These are phyloP conservation scores for Phoenix dactylifera DNA, from an alignment of 176 grass and related monocot genomes.

Conservation along the genomic window DNA sequence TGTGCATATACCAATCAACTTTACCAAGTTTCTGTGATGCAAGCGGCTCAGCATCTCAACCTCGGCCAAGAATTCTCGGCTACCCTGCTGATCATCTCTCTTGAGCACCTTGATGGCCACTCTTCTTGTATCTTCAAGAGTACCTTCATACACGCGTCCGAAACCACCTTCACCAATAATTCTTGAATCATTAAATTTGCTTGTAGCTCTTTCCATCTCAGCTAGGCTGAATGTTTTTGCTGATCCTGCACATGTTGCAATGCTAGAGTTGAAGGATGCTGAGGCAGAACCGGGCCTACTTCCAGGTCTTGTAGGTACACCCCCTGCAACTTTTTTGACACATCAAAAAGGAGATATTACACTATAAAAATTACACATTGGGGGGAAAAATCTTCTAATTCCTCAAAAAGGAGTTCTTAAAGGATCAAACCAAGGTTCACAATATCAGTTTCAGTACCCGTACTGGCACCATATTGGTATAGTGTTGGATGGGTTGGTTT, in stretches of 20 bases:
- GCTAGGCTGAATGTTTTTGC: conserved; percentile 66
- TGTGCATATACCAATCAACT: conserved; percentile 89
- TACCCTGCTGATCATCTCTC: conserved; percentile 78
- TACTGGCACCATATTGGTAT: too few species aligned
- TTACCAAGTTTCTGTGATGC: conserved; percentile 94
- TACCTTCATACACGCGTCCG: conserved; percentile 87
- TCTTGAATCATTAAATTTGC: conserved; percentile 61
- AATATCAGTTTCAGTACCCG: too few species aligned
- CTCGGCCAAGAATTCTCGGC: conserved; percentile 89
- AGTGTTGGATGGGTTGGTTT: too few species aligned
- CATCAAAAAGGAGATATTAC: not conserved
- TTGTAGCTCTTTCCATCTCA: conserved; percentile 88
- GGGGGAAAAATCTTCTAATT: too few species aligned
- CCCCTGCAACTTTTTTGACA: conserved; percentile 22
- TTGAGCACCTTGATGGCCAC: conserved; percentile 92
- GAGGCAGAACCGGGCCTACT: conserved; percentile 54
- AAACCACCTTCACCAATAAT: conserved; percentile 98
- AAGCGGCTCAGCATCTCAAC: conserved; percentile 99
- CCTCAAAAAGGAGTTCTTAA: too few species aligned
- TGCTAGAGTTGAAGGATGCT: conserved; percentile 77
- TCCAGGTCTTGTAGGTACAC: conserved; percentile 27
- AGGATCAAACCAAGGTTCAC: too few species aligned
- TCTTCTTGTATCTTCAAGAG: conserved; percentile 48
- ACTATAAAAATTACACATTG: not conserved
- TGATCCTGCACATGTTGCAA: conserved; percentile 68